Percentiles rank a stretch among this genome's conserved stretches.
Evolutionary conservation across 228 moss, liverwort and hornwort genomes (phyloP).

Genomic region (Sphagnum fallax): DNA sequence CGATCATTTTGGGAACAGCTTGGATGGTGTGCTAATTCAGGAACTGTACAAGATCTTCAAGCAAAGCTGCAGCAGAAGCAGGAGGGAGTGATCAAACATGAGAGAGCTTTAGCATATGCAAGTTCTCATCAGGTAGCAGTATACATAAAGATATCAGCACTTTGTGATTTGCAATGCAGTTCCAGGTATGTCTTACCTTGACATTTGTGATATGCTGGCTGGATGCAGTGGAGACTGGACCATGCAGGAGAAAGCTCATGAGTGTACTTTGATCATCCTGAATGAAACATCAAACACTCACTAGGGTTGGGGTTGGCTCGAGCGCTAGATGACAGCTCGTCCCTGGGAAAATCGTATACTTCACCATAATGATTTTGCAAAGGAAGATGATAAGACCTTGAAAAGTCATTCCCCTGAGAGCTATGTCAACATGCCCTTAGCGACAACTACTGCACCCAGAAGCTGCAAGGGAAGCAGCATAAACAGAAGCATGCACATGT

Average conservation of each 20-base stretch:
- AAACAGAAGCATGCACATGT: too few relatives aligned
- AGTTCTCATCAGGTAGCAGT: conserved; percentile 34
- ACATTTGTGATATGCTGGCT: background rate
- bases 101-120: conserved; percentile 45
- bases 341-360: conserved; percentile 43
- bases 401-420: conserved; percentile 16
- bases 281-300: conserved; percentile 27
- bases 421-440: background rate
- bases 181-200: too few relatives aligned
- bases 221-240: conserved; percentile 7
- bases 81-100: conserved; percentile 35
- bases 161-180: background rate
- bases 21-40: conserved; percentile 34
- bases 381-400: conserved; percentile 20
- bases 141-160: background rate
- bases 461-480: conserved; percentile 1
- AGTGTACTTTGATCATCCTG: conserved; percentile 30
- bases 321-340: conserved; percentile 46
- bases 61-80: conserved; percentile 27
- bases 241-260: conserved; percentile 23
- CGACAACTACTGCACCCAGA: background rate
- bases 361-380: conserved; percentile 16
- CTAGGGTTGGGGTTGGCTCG: conserved; percentile 46
- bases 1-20: conserved; percentile 5
- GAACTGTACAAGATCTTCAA: conserved; percentile 33